Evolutionary conservation across 208 protist species (phyloP), one percentile per base, ranked within the genome.

Genomic region (Vickermania ingenoplastis): DNA sequence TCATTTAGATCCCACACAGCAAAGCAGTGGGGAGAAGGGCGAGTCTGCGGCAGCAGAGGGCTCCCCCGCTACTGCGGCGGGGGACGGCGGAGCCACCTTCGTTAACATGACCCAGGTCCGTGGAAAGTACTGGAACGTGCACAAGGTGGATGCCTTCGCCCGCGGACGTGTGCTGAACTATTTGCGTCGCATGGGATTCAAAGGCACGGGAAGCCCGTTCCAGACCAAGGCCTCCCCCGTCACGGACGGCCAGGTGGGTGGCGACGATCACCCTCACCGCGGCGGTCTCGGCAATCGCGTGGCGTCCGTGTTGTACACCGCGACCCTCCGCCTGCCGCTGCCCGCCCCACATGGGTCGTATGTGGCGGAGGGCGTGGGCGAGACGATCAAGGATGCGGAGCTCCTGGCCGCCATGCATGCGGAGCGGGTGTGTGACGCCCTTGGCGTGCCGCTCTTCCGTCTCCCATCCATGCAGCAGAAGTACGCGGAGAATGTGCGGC

Each of bases 371-470:
- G 81, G 85, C 1, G 23, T 92, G 14, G 81, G 57, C 5, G 75
- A 86, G 41, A 73, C 60, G 31, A 66, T 64, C 17, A 83, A 83
- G 69, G 80, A 86, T 25, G 86, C 86, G 13, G 86, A 89, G 62
- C 50, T 86, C 45, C 73, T 91, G 0, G 81, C 81, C 13, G 83
- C 87, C 27, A 94, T 94, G 87, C 87, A 94, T 63, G 87, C 83
- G 2, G 81, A 94, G 62, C 65, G 75, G 1, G 69, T 91, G 17
- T 87, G 79, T 61, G 83, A 91, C 45, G 74, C 78, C 3, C 67
- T 89, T 0, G 81, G 78, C 2, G 74, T 90, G 11, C 80, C 75
- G 22, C 69, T 93, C 7, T 93, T 89, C 53, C 66, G 71, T 0
- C 59, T 89, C 31, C 63, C 68, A 56, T 78, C 75, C 3, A 81